Conservation (phyloP, 495 filamentous ascomycete species). For the Tuber microsphaerosporum region DNA sequence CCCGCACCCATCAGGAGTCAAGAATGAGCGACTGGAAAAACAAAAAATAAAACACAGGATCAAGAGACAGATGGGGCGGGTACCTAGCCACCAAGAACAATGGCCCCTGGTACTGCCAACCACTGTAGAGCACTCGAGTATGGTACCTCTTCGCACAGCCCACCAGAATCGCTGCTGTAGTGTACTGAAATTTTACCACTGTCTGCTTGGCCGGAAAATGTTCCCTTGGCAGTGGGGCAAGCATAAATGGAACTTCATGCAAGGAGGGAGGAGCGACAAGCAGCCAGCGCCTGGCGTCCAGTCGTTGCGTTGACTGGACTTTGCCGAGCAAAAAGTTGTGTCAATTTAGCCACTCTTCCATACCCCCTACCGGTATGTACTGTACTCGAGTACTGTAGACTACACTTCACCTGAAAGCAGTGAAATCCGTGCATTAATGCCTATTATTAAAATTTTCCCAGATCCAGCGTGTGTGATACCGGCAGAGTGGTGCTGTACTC, state of each 20-base stretch:
- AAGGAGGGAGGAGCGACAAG: background rate
- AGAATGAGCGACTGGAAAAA: background rate
- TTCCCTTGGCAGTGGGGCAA: background rate
- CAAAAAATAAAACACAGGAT: background rate
- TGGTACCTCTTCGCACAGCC: background rate
- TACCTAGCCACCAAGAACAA: background rate
- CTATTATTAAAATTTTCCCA: background rate
- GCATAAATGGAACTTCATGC: background rate
- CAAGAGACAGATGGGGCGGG: background rate
- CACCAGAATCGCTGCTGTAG: background rate
- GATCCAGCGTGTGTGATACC: background rate
- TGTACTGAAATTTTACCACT: background rate
- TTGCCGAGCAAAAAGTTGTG: background rate
- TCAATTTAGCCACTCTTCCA: background rate
- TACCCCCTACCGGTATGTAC: background rate
- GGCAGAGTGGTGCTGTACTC: background rate
- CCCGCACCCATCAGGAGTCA: background rate
- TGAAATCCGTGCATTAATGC: background rate
- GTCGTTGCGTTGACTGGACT: background rate
- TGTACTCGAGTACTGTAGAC: background rate
- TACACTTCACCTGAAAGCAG: background rate
- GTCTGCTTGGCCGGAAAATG: background rate
- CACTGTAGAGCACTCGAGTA: background rate
- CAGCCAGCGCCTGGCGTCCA: background rate
- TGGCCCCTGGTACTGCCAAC: no score